Base-by-base conservation (phyloP, 345 rosid species). In the Eutrema yunnanense region DNA sequence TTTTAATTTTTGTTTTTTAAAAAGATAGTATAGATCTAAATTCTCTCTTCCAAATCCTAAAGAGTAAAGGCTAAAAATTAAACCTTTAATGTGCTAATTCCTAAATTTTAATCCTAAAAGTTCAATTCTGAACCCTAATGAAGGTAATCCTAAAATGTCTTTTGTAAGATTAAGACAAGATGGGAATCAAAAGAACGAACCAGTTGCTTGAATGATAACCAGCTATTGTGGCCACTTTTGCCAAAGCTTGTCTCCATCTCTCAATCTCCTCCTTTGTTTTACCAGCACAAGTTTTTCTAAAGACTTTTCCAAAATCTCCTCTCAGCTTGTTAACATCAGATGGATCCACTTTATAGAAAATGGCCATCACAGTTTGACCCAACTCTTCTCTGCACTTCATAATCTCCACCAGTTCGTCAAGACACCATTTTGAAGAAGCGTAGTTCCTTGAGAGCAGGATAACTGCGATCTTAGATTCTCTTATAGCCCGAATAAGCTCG, bases 391-490 rank as follows among this genome's bases (percentile, higher is more conserved):
- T 52, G 6, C 61, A 40, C 30, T 67, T 67, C 8, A 67, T 53
- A 53, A 53, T 67, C 62, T 67, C 71, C 0, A 53, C 62, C 3
- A 67, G 10, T 14, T 67, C 71, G 1, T 67, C 71, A 29, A 67
- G 71, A 53, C 71, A 67, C 71, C 71, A 67, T 10, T 29, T 41
- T 6, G 71, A 67, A 22, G 63, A 68, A 6, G 72, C 72, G 2
- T 68, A 68, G 16, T 43, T 68, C 44, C 34, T 54, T 1, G 63
- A 68, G 33, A 67, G 0, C 72, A 55, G 33, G 33, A 55, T 11
- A 2, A 55, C 0, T 43, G 54, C 44, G 0, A 55, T 68, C 26
- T 19, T 55, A 6, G 73, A 68, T 0, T 0, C 63, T 55, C 73
- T 55, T 0, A 68, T 55, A 0, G 55, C 55, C 4, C 16, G 8